Evolutionary conservation across 371 early-diverging fungal genomes (phyloP).

Genomic region (Rhizomucor miehei): DNA sequence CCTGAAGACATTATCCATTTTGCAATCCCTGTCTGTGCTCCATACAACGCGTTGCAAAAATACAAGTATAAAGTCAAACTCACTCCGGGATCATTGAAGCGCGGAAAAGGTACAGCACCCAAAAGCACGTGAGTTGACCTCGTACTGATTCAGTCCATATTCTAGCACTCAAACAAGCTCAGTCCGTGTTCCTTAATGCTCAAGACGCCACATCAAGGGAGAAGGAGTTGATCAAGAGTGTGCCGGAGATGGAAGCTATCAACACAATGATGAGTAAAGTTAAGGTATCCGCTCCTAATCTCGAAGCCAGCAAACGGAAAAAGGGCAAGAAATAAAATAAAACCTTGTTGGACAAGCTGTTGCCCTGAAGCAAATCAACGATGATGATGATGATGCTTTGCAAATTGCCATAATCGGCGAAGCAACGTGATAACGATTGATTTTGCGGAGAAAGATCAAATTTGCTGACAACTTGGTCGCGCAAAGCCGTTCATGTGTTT

Average conservation of each 20-base stretch:
- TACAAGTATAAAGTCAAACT: conserved; percentile 97
- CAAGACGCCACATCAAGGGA: conserved; percentile 61
- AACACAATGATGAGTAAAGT: conserved; percentile 85
- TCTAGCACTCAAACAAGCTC: conserved; percentile 42
- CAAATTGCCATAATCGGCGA: too few species aligned
- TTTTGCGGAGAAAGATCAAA: too few species aligned
- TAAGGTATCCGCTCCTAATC: conserved; percentile 77
- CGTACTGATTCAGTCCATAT: neutral
- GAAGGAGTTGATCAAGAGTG: conserved; percentile 74
- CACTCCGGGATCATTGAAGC: conserved; percentile 93
- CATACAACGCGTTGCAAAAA: conserved; percentile 82
- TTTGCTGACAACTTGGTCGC: too few species aligned
- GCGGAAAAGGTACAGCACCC: conserved; percentile 79
- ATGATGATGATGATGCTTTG: neutral
- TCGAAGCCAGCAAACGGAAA: conserved; percentile 64
- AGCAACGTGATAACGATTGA: too few species aligned
- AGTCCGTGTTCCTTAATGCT: conserved; percentile 51
- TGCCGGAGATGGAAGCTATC: conserved; percentile 85
- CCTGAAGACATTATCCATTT: conserved; percentile 80
- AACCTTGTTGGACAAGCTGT: too few species aligned
- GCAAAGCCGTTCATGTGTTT: too few species aligned
- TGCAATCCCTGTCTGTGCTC: conserved; percentile 97
- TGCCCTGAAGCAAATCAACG: too few species aligned
- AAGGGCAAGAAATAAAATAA: conserved; percentile 39
- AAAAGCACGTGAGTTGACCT: too few species aligned